Base-by-base conservation (phyloP, 2,329 filamentous ascomycete species). In the Teratosphaeriaceae sp. region DNA sequence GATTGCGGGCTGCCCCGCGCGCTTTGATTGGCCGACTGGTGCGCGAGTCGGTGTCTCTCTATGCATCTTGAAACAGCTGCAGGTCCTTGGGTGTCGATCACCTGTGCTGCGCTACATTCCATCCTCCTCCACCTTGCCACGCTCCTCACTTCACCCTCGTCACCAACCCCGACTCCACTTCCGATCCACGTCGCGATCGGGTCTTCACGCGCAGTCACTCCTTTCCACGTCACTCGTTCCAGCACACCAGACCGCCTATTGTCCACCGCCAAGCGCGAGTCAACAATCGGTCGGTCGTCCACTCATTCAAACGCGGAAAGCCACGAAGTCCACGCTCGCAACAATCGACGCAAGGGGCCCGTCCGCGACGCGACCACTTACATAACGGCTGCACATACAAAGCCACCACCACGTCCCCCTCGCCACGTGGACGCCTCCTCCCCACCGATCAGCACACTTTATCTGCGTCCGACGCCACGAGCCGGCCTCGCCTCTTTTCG, bases 131-230 rank as follows among this genome's bases (percentile, higher is more conserved):
- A 20, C 31, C 15, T 34, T 15, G 15, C 31, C 5, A 15, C 11
- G 5, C 33, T 22, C 13, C 19, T 8, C 33, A 20, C 15, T 12
- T n/a, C 19, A 9, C 33, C 13, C 16, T 15, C 7, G 3, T 34
- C 33, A 35, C 16, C 16, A 8, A 20, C 33, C 9, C 33, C 6
- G 16, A 7, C 33, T 8, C 8, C 24, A 13, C 24, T 7, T 5
- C 21, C 33, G 21, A 35, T 15, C 18, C 27, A 12, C 5, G 5
- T 30, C 27, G 5, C 12, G 4, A 34, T 34, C 31, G 5, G n/a
- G 15, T 38, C 35, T 38, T 38, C 35, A 23, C 31, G 35, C 35
- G 37, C 37, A 39, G 37, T 29, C 37, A 39, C 24, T 39, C 37
- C 37, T 39, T 39, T 20, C 22, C 35, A 5, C 19, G 9, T 35